Evolutionary conservation across 2,329 filamentous ascomycete species (phyloP), one percentile per base, ranked within the genome.

Genomic region (Aspergillus nomiae): DNA sequence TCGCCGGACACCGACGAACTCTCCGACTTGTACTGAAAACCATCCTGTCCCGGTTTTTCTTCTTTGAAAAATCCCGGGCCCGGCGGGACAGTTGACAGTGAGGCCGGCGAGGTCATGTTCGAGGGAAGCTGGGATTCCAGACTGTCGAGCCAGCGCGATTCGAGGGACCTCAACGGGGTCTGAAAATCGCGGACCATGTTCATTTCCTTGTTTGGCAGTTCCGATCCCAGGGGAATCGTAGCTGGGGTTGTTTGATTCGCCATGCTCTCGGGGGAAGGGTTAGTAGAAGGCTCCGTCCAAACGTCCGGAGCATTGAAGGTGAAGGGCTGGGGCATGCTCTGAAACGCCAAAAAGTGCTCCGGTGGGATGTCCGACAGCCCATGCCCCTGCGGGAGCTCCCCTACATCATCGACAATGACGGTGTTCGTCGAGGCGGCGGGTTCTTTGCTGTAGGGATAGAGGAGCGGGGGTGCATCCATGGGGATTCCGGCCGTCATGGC

Each of bases 1-100:
- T 78, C 76, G 19, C 73, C 76, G 5, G 76, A 73, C n/a, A 75
- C 72, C 0, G 77, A 78, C 28, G 76, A 77, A 60, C 69, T 77
- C 55, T 77, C 75, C 0, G 77, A 77, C 62, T 73, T 74, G 59
- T 72, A 74, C 32, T 76, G 73, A 45, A 74, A 73, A n/a, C 65
- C 65, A 4, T 77, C 75, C n/a, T 69, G 67, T 8, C 60, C 67
- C 12, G 59, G 65, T 26, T 60, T 66, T 19, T 65, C 61, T 24
- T 71, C 70, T 26, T 68, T 66, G 54, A 65, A 56, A 32, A 69
- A 65, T 3, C 59, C 24, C 4, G 63, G 26, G 14, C 64, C 67
- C 32, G 69, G 71, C 10, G 69, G 62, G 4, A 65, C 53, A 12
- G 67, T 56, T 7, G 69, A 63, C 32, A 72, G 63, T 4, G 75